Evolutionary conservation across 140 eudicot genomes (phyloP), one percentile per base, ranked within the genome.

Genomic region (Ambrosia hybrid): DNA sequence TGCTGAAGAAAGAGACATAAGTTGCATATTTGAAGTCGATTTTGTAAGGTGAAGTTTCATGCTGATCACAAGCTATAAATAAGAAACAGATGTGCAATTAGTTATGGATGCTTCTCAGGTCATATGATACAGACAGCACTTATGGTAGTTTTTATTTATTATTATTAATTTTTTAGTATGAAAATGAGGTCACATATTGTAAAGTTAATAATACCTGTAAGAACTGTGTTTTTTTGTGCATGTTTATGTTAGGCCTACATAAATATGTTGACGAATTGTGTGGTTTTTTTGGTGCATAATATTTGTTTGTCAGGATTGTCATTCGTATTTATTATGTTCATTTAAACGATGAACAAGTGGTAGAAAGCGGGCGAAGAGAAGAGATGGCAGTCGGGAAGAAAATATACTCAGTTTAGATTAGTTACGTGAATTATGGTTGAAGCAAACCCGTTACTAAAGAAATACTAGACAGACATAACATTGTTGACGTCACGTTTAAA

Each of bases 1-100:
- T 83, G 62, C 88, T 75, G n/a, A 72, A 21, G 45, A 76, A 76
- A 61, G 78, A 81, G 73, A 77, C 76, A 62, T 82, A 79, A 83
- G 57, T 34, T 6, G 33, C 62, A 33, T 57, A 12, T 36, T 21
- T 63, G 49, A 78, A 60, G 41, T 67, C 49, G 45, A 68, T 61
- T 74, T 51, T 68, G 72, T 68, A 73, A 26, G 49, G 49, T 36
- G 65, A 26, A 51, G 46, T 45, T n/a, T 70, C 26, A 65, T 14
- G 64, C 63, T 21, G n/a, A 76, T 65, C 71, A 51, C 64, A 73
- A 58, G n/a, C 64, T 56, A 80, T 52, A 68, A 63, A 68, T 56
- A 73, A 73, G 61, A 41, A 73, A 58, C 11, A 62, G 51, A 62
- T 57, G n/a, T 21, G 59, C 74, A 12, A 51, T n/a, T 61, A 55